Evolutionary conservation across 2,329 filamentous ascomycete species (phyloP), one percentile per base, ranked within the genome.

Genomic region (Diaporthe batatas): DNA sequence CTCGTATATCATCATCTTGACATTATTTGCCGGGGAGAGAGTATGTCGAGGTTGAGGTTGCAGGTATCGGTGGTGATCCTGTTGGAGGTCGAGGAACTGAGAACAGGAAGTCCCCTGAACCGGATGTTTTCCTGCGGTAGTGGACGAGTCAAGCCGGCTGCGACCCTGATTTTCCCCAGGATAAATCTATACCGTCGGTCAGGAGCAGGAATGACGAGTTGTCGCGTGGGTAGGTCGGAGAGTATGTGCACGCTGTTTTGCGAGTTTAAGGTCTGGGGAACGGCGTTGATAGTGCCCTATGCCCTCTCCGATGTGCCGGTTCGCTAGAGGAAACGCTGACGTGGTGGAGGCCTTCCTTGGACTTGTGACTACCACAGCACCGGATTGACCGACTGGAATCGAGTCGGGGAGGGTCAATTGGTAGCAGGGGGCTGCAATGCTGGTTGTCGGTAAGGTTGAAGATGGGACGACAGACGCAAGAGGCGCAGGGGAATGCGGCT

Each of bases 1-100:
- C 75, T 82, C 80, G 80, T 82, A 83, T 75, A 80, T 79, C 82
- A 85, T 84, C 80, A 82, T 85, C 79, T 76, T 81, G 71, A 53
- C 73, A 74, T 74, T 69, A 12, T 69, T 54, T 54, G 68, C 47
- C 36, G 18, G 18, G 4, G 21, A 39, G 25, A 21, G 18, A 39
- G n/a, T 51, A 6, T 36, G 6, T 39, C 34, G n/a, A n/a, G 18
- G 3, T 11, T 23, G 14, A 36, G 32, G 32, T 44, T 42, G 21
- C 47, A 51, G 1, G 10, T n/a, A 14, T 3, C 23, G 10, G 29
- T 36, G 18, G 23, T 58, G 47, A n/a, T 49, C 39, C 44, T 53
- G 10, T 36, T 59, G 23, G 42, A 49, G 21, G 34, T 16, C 6
- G 55, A 62, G 32, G 8, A 3, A 8, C 32, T 25, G 44, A 53